Base-by-base conservation (phyloP, 768 basidiomycete genomes). In the Rhizopogon vesiculosus region DNA sequence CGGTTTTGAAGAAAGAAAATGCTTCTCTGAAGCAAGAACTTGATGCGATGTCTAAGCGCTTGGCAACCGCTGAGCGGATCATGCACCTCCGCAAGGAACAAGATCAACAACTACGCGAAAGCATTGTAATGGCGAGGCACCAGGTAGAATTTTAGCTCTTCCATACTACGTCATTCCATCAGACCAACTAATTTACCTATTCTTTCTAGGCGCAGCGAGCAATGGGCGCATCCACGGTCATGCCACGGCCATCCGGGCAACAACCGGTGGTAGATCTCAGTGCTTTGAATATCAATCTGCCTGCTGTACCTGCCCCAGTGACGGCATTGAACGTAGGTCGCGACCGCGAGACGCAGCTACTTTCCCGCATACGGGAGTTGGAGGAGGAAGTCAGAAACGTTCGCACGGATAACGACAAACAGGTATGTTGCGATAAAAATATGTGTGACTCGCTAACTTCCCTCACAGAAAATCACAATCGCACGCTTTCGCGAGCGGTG, bases 401-500 rank as follows among this genome's bases (percentile, higher is more conserved):
- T 53, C 78, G 83, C 46, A 71, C 70, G 31, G 92, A 93, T 58
- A 92, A 91, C 61, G 91, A 91, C 66, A 91, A 91, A 72, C 85
- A 92, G 74, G 91, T 89, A 49, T 13, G 82, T 71, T 42, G 33
- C 42, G 19, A 46, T 40, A 42, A 45, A 33, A 31, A 51, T 22
- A 35, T 44, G 56, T 53, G 42, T 19, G 19, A 51, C 62, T 54
- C 39, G 43, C 45, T 50, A 51, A 55, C 53, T 58, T 16, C 63
- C 19, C 48, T 56, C 63, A 56, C 71, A 93, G 91, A 89, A 87
- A 84, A 76, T 82, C 10, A 88, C 91, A 81, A 91, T 92, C 59
- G 76, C 78, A 19, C 87, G 88, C 62, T 93, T 89, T 71, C 82
- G 87, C 28, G 91, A 93, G 71, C 79, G 89, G 41, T 93, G 91